Base-by-base conservation (phyloP, 2,329 filamentous ascomycete genomes). In the Claviceps digitariae region DNA sequence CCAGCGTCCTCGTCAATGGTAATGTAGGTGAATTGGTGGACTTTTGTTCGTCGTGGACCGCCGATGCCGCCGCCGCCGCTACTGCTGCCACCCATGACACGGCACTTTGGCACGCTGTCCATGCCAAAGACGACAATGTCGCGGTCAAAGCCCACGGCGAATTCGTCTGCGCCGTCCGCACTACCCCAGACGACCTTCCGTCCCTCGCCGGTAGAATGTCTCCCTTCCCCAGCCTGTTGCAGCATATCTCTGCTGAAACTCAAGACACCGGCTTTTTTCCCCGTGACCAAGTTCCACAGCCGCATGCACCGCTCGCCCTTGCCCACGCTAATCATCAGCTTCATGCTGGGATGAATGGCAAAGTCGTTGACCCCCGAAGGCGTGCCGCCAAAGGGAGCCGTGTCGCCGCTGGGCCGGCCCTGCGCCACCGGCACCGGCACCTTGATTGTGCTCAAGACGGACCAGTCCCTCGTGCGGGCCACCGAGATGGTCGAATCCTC, bases 271-370 rank as follows among this genome's bases (percentile, higher is more conserved):
- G 90, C 90, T 72, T 95, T 96, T 72, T 91, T 95, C 17, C 90
- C 93, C 2, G 91, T 97, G 59, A 97, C 90, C 58, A 98, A 68
- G 64, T 98, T 97, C 93, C 93, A 98, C 58, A 97, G 69, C 58
- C 93, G 76, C 87, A 98, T 94, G 63, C 84, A 89, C 58, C 82
- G 83, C 72, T 98, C 93, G 58, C 90, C 90, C 62, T 85, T 88
- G 60, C 88, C 86, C 9, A 97, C 90, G 61, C 82, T 94, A 56
- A 98, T 82, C 87, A 97, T 95, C 50, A 98, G 74, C 72, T 96
- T 97, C 79, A 95, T 88, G 67, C 87, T 94, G 0, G 93, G 91
- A 66, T 98, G 93, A 27, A 98, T 86, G 2, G 91, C 89, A 67
- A 98, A 95, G 66, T 90, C 87, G 66, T 95, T 97, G 60, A 97